phyloP scores from a whole-genome alignment of 768 basidiomycete species.

The Termitomyces titanicus region DNA sequence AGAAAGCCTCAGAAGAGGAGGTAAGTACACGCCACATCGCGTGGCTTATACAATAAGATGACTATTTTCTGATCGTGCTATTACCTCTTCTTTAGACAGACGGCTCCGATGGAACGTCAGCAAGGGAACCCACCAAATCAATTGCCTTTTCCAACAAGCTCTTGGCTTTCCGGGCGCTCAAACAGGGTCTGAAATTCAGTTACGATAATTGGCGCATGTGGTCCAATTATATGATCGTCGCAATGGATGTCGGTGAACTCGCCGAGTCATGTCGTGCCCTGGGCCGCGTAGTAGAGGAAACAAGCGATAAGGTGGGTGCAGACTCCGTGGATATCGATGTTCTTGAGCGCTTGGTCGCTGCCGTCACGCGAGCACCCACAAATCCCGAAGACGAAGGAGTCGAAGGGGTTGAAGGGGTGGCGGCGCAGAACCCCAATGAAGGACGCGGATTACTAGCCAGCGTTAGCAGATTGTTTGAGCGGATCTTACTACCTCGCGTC shows the following conservation, averaged over 20 bases:
- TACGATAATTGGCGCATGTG: slow-evolving; percentile 98
- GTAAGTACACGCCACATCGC: slow-evolving; percentile 8
- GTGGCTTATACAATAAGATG: neutral
- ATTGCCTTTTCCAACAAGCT: slow-evolving; percentile 73
- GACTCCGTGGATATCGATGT: slow-evolving; percentile 81
- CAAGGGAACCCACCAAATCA: slow-evolving; percentile 21
- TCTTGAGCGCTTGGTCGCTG: slow-evolving; percentile 83
- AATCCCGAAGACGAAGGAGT: slow-evolving; percentile 34
- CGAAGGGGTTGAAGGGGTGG: slow-evolving; percentile 14
- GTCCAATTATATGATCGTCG: slow-evolving; percentile 94
- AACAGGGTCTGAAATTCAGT: slow-evolving; percentile 79
- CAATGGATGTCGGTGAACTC: slow-evolving; percentile 91
- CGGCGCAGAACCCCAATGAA: slow-evolving; percentile 46
- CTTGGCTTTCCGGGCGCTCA: slow-evolving; percentile 89
- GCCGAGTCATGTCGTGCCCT: slow-evolving; percentile 84
- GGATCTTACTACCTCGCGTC: slow-evolving; percentile 76
- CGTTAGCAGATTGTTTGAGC: slow-evolving; percentile 72
- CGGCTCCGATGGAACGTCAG: neutral
- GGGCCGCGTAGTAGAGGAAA: slow-evolving; percentile 75
- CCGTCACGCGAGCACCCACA: slow-evolving; percentile 60
- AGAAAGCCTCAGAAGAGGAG: slow-evolving; percentile 21
- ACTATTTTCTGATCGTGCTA: neutral
- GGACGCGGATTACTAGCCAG: slow-evolving; percentile 63
- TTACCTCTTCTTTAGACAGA: neutral
- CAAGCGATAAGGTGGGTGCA: slow-evolving; percentile 45